Evolutionary conservation across 495 filamentous ascomycete genomes (phyloP).

Genomic region (Tuber borchii): DNA sequence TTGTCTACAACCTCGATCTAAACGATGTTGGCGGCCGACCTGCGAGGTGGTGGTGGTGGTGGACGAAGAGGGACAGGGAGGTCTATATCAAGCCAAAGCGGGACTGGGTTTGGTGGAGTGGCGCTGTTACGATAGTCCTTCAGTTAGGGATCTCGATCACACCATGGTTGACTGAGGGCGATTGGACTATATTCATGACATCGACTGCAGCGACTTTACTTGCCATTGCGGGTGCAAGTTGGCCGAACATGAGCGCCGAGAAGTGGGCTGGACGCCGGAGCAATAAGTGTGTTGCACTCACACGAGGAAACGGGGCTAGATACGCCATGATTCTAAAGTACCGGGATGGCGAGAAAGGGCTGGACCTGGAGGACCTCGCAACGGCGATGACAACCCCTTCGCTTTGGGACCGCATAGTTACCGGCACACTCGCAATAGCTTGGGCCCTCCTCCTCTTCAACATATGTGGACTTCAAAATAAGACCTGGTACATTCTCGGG

Average conservation of each 20-base stretch:
- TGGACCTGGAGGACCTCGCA: constrained; percentile 50
- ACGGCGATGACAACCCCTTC: neutral
- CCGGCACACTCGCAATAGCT: constrained; percentile 32
- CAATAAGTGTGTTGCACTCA: constrained; percentile 42
- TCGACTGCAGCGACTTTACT: constrained; percentile 46
- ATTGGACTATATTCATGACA: constrained; percentile 49
- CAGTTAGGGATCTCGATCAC: constrained; percentile 50
- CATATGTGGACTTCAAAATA: constrained; percentile 37
- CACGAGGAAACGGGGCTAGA: constrained; percentile 47
- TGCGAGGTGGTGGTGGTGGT: no score
- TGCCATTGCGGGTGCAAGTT: constrained; percentile 39
- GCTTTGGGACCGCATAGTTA: no score
- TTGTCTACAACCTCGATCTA: constrained; percentile 21
- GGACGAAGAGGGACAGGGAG: neutral
- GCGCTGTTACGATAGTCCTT: constrained; percentile 42
- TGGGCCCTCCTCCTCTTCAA: constrained; percentile 46
- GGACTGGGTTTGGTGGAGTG: constrained; percentile 43
- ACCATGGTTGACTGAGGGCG: constrained; percentile 44
- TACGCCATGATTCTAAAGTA: constrained; percentile 45
- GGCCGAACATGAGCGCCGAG: constrained; percentile 50
- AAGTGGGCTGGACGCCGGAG: constrained; percentile 47
- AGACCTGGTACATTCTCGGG: constrained; percentile 46
- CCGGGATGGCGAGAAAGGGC: constrained; percentile 39
- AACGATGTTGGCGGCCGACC: no score
- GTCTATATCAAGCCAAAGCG: constrained; percentile 13